Evolutionary conservation across 495 filamentous ascomycete genomes (phyloP).

Genomic region (Lasiosphaeria hispida): DNA sequence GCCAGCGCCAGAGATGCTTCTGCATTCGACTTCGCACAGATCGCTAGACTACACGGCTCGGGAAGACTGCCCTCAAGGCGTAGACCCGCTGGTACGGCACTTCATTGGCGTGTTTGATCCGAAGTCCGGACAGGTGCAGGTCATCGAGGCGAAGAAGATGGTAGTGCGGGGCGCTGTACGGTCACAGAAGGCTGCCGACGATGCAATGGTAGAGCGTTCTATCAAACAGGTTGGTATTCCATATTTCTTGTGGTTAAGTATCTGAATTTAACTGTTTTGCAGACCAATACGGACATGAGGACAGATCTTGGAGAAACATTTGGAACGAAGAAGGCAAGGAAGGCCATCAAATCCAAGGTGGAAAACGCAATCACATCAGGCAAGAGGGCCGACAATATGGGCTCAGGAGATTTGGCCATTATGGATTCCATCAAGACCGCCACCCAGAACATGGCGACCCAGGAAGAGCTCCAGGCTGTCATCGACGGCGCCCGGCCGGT

Average conservation of each 20-base stretch:
- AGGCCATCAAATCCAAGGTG: slow-evolving; percentile 47
- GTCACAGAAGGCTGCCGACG: slow-evolving; percentile 45
- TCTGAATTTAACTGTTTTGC: slow-evolving; percentile 28
- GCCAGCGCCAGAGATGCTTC: slow-evolving; percentile 57
- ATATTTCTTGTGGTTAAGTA: not conserved
- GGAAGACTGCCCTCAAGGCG: slow-evolving; percentile 62
- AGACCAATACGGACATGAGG: slow-evolving; percentile 58
- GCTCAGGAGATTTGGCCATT: slow-evolving; percentile 58
- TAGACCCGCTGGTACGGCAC: slow-evolving; percentile 70
- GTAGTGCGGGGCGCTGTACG: slow-evolving; percentile 64
- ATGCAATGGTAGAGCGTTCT: slow-evolving; percentile 37
- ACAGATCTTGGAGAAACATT: slow-evolving; percentile 82
- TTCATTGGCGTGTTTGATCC: slow-evolving; percentile 87
- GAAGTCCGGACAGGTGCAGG: slow-evolving; percentile 63
- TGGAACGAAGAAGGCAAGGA: slow-evolving; percentile 91
- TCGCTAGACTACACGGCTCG: slow-evolving; percentile 78
- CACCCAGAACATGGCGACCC: slow-evolving; percentile 55
- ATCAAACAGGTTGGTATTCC: slow-evolving; percentile 40
- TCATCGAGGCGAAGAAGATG: slow-evolving; percentile 74
- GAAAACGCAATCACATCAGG: slow-evolving; percentile 68
- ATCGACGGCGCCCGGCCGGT: slow-evolving; percentile 72
- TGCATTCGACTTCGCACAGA: slow-evolving; percentile 74
- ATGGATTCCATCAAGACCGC: slow-evolving; percentile 60
- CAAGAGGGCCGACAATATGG: slow-evolving; percentile 43
- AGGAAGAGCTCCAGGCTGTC: slow-evolving; percentile 61